phyloP scores from a whole-genome alignment of 768 basidiomycete genomes.

The Hericium coralloides region DNA sequence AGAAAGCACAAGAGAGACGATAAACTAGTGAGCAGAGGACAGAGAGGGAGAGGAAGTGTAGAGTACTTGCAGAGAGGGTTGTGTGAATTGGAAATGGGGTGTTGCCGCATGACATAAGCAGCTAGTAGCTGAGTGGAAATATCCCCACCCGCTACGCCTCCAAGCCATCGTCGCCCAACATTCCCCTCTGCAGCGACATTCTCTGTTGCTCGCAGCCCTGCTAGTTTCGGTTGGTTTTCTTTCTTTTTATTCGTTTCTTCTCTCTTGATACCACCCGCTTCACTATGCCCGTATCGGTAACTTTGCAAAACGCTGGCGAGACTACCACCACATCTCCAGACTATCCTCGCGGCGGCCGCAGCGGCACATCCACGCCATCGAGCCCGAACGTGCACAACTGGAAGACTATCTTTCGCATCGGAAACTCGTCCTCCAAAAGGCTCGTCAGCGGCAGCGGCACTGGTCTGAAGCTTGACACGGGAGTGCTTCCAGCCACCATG shows the following conservation, averaged over 20 bases:
- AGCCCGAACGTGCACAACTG: constrained; percentile 30
- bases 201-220: background rate
- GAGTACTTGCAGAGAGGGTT: no score
- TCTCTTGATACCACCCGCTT: background rate
- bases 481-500: constrained; percentile 24
- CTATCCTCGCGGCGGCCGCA: constrained; percentile 5
- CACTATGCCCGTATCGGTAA: background rate
- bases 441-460: constrained; percentile 28
- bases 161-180: no score
- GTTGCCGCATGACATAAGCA: no score
- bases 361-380: constrained; percentile 11
- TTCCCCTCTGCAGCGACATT: background rate
- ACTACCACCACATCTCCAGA: constrained; percentile 14
- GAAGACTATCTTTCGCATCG: constrained; percentile 72
- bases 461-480: constrained; percentile 47
- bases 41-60: no score
- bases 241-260: background rate
- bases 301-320: constrained; percentile 6
- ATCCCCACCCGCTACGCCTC: no score
- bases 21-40: no score
- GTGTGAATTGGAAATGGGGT: no score
- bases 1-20: no score
- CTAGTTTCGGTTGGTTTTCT: background rate
- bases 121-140: no score
- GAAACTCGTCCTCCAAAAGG: constrained; percentile 56